Percentiles rank a stretch among this genome's conserved stretches.
These are phyloP conservation scores for Stachybotrys chartarum DNA, from an alignment of 2,329 filamentous ascomycete species.

Conservation along the genomic window DNA sequence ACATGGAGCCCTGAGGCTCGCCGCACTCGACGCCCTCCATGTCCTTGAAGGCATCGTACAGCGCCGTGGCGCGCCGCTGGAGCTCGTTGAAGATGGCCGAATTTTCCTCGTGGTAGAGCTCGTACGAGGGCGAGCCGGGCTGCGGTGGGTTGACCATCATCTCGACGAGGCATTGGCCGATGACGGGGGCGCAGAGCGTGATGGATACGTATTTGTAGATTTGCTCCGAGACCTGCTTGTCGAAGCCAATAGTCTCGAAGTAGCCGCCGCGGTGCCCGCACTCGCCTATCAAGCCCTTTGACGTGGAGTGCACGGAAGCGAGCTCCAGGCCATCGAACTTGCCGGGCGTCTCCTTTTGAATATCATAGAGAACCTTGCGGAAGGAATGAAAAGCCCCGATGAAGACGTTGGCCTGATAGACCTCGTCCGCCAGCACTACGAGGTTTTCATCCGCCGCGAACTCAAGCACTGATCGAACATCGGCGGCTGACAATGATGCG, in stretches of 20 bases:
- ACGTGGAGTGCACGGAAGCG: constrained; percentile 81
- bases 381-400: constrained; percentile 86
- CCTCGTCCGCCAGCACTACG: constrained; percentile 87
- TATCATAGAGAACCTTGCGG: constrained; percentile 54
- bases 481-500: constrained; percentile 68
- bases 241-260: constrained; percentile 88
- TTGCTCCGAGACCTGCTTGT: constrained; percentile 73
- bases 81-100: constrained; percentile 70
- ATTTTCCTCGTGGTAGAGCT: constrained; percentile 77
- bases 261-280: constrained; percentile 94
- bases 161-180: constrained; percentile 91
- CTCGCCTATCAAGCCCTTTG: constrained; percentile 97
- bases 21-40: constrained; percentile 94
- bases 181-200: constrained; percentile 85
- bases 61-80: constrained; percentile 67
- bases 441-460: constrained; percentile 77
- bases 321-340: constrained; percentile 79
- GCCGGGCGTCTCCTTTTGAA: constrained; percentile 56
- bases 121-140: constrained; percentile 71
- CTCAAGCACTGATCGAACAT: constrained; percentile 73
- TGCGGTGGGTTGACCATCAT: constrained; percentile 92
- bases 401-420: constrained; percentile 98
- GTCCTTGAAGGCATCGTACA: constrained; percentile 82
- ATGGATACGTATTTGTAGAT: constrained; percentile 98
- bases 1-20: constrained; percentile 88